phyloP scores from a whole-genome alignment of 495 filamentous ascomycete genomes.

The Podospora pseudocomata region DNA sequence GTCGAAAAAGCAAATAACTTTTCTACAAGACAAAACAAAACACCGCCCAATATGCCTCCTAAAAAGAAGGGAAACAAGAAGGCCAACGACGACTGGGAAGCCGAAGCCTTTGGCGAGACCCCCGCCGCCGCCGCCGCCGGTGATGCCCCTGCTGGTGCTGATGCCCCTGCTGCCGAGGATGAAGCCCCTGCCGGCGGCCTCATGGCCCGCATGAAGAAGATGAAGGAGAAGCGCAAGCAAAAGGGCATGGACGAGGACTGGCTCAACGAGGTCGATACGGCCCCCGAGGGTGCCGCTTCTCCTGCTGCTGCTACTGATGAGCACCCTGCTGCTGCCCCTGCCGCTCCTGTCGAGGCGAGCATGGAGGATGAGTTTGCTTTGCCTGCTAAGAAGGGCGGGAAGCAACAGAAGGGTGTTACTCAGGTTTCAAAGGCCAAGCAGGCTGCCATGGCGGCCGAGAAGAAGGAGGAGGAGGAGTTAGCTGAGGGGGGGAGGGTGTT shows the following conservation, averaged over 20 bases:
- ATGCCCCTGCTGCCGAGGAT: conserved; percentile 47
- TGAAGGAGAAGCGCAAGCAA: conserved; percentile 86
- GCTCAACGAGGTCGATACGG: conserved; percentile 59
- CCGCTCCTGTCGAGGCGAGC: conserved; percentile 59
- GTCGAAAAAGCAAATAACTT: too few species aligned
- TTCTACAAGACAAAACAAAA: not conserved
- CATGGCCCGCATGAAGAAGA: conserved; percentile 84
- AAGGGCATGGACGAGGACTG: conserved; percentile 79
- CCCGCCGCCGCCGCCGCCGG: conserved; percentile 35
- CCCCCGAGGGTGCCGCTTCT: conserved; percentile 48
- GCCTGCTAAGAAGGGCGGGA: conserved; percentile 87
- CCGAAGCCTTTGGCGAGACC: conserved; percentile 78
- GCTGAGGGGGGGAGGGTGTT: conserved; percentile 64
- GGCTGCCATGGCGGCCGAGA: conserved; percentile 23
- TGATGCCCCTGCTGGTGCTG: conserved; percentile 31
- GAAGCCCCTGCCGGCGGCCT: conserved; percentile 62
- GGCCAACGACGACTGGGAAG: conserved; percentile 90
- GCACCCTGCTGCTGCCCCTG: conserved; percentile 50
- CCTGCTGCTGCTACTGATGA: conserved; percentile 38
- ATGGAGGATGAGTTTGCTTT: conserved; percentile 86
- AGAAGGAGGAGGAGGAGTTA: conserved; percentile 53
- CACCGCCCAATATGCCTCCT: conserved; percentile 63
- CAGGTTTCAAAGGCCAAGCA: conserved; percentile 59
- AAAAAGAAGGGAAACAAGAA: conserved; percentile 96
- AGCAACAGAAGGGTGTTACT: conserved; percentile 69